Base-by-base conservation (phyloP, 768 basidiomycete genomes). In the Pisolithus microcarpus region DNA sequence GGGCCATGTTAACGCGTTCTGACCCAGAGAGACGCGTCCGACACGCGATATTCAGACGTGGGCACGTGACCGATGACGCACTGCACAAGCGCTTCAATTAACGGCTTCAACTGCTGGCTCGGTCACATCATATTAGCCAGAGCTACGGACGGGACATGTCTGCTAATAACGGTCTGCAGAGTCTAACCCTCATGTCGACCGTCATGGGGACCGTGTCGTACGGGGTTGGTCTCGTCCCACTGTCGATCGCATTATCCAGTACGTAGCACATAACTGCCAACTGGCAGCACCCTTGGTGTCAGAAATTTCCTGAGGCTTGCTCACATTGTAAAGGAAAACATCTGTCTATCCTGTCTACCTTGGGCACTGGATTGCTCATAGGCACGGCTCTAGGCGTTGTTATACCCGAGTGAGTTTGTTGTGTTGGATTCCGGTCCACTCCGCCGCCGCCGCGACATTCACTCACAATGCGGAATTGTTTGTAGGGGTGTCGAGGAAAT, bases 341-440 rank as follows among this genome's bases (percentile, higher is more conserved):
- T 68, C 58, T 77, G 40, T 72, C 72, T 19, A 58, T 66, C 38
- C 63, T 84, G 30, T 77, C 75, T 7, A 77, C 78, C 39, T 63
- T 91, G 15, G 87, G 90, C 10, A 87, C 87, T 7, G 94, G 94
- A 10, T 71, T 97, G 10, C 75, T 98, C 16, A 76, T 96, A 13
- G 94, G 94, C 4, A 86, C 94, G 2, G 91, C 91, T 0, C 69
- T 97, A 55, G 90, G 90, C 11, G 82, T 98, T 23, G 91, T 97
- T 56, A 84, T 97, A 48, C 94, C 95, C 36, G 94, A 96, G 87
- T 93, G 68, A 65, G 87, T 82, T 23, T 7, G 7, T 21, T 36
- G 13, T 40, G 18, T 11, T 48, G 7, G 26, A 43, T 16, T 31
- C 30, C 30, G 30, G 30, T 3, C 30, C 9, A 3, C 11, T 13